Evolutionary conservation across 208 protist genomes (phyloP).

Genomic region (Acanthamoeba castellanii): DNA sequence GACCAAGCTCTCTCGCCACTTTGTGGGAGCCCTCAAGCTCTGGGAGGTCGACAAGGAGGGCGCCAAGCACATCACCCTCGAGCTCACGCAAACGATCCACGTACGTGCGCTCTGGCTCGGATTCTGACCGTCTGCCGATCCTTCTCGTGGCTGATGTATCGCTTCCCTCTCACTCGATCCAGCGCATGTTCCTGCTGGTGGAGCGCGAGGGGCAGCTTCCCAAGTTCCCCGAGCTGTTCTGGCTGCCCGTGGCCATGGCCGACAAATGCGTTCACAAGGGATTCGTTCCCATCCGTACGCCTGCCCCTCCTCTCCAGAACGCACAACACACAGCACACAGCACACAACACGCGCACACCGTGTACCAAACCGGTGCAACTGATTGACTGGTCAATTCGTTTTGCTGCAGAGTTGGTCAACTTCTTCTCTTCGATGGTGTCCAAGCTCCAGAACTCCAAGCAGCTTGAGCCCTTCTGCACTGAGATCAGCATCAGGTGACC

Average conservation of each 20-base stretch:
- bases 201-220: conserved; percentile 8
- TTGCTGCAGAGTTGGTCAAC: not conserved
- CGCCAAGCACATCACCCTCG: conserved; percentile 33
- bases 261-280: conserved; percentile 69
- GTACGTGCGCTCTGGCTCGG: not conserved
- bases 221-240: conserved; percentile 68
- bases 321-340: not conserved
- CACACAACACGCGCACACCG: no score
- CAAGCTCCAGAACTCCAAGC: conserved; percentile 5
- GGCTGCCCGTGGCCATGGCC: conserved; percentile 55
- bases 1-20: conserved; percentile 67
- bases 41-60: conserved; percentile 26
- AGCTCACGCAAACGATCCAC: conserved; percentile 50
- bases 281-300: conserved; percentile 4
- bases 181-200: conserved; percentile 66
- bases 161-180: not conserved
- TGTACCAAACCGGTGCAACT: no score
- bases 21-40: conserved; percentile 53
- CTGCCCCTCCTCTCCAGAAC: not conserved
- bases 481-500: conserved; percentile 14
- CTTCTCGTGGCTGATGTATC: not conserved
- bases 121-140: no score
- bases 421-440: conserved; percentile 39
- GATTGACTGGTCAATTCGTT: not conserved
- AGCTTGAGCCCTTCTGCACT: not conserved